These are phyloP conservation scores for Olyra latifolia DNA, from an alignment of 176 grass and related monocot genomes.

Conservation along the genomic window DNA sequence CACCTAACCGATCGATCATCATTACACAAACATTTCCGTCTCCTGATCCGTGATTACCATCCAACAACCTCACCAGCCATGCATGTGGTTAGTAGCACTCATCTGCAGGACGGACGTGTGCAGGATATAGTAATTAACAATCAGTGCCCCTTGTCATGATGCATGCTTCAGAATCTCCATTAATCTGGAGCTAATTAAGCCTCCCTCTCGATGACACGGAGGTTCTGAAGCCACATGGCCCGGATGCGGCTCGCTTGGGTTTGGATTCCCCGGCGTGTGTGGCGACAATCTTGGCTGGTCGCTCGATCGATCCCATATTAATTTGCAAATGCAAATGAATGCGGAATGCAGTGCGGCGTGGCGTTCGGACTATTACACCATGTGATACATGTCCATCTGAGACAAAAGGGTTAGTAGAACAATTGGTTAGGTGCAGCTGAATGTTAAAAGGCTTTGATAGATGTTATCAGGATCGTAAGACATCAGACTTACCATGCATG, in stretches of 20 bases:
- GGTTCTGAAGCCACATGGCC: constrained; percentile 32
- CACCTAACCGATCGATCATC: constrained; percentile 15
- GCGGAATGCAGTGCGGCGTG: neutral
- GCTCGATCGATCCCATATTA: neutral
- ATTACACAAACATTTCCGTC: neutral
- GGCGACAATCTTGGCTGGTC: constrained; percentile 29
- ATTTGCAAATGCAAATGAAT: neutral
- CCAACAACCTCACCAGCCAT: constrained; percentile 18
- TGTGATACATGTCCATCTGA: neutral
- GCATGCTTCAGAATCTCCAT: constrained; percentile 23
- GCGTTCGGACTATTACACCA: constrained; percentile 4
- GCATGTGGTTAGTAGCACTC: neutral
- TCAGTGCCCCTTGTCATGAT: neutral
- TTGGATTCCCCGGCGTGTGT: constrained; percentile 17
- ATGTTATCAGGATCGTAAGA: neutral
- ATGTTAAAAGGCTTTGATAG: neutral
- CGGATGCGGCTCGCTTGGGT: constrained; percentile 1
- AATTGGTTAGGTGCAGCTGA: neutral
- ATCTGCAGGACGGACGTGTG: neutral
- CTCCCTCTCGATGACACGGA: constrained; percentile 11
- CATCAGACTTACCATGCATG: too few species aligned
- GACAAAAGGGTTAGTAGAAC: neutral
- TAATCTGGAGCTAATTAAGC: neutral
- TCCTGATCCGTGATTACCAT: neutral
- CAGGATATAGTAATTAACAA: neutral